Base-by-base conservation (phyloP, 345 rosid genomes). In the Eucalyptus pumila region DNA sequence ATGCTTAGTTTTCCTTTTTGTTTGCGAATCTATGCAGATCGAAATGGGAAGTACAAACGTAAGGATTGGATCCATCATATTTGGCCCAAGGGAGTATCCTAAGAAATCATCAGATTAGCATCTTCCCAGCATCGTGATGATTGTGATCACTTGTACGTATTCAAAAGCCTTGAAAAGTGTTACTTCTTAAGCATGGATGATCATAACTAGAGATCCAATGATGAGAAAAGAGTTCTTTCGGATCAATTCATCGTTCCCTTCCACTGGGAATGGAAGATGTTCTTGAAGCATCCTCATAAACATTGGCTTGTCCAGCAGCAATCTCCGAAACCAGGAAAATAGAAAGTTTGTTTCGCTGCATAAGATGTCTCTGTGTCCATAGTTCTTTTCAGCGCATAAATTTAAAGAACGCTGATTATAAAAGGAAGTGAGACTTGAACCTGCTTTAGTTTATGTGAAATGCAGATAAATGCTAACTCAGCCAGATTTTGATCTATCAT, bases 1-100 rank as follows among this genome's bases (percentile, higher is more conserved):
- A 86, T 7, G 87, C 87, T 86, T 51, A 14, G 87, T 26, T 52
- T 42, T 81, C 0, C 40, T 4, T 58, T 42, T 81, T 54, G 87
- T 30, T 56, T 69, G 83, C 17, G 23, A 80, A 50, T 0, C 58
- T 87, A 91, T 93, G 90, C 95, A 98, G 99, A 94, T 97, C 60
- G 99, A 96, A 94, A 89, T 95, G 94, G 98, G 99, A 87, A 97
- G 99, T 88, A 97, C 98, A 37, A 97, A 98, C 88, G 97, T 97
- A 89, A 96, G 99, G 89, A 91, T 97, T 37, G 99, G 99, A 88
- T 98, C 99, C 10, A 96, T 96, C 2, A 95, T 98, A 88, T 98
- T 98, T 58, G 99, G 99, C 85, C 93, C 98, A 9, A 95, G 99
- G 93, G 99, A 97, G 92, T 96, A 97, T 93, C 93, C 96, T 1